A percentile compares a stretch with the other conserved stretches of the same genome.
Conservation (phyloP, 306 rosid genomes). For the Cicer pinnatifidum region DNA sequence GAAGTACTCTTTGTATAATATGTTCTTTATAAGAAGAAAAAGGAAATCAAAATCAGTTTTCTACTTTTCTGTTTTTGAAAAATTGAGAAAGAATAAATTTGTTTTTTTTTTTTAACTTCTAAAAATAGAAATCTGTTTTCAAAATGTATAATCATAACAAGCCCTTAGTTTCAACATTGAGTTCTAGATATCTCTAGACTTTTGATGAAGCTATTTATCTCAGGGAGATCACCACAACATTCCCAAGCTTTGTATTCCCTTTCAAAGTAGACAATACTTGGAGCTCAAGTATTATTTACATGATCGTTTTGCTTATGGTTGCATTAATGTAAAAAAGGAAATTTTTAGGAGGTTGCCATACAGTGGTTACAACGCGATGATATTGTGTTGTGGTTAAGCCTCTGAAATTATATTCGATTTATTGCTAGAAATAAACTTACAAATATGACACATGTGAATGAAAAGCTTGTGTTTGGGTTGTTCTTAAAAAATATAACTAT, state of each 20-base stretch:
- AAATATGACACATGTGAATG: not conserved
- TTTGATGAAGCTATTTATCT: slow-evolving; percentile 70
- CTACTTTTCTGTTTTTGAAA: too few relatives aligned
- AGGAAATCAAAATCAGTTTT: too few relatives aligned
- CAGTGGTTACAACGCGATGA: slow-evolving; percentile 34
- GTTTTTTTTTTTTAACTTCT: too few relatives aligned
- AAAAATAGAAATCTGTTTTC: too few relatives aligned
- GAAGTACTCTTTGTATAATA: too few relatives aligned
- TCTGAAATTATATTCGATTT: slow-evolving; percentile 24
- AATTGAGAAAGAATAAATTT: too few relatives aligned
- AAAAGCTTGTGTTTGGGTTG: too few relatives aligned
- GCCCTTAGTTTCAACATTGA: not conserved
- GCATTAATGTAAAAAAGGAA: slow-evolving; percentile 33
- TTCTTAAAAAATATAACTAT: too few relatives aligned
- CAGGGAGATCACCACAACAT: slow-evolving; percentile 97
- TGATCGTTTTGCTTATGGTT: slow-evolving; percentile 29
- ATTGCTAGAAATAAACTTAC: not conserved
- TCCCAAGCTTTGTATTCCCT: slow-evolving; percentile 93
- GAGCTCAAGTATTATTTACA: slow-evolving; percentile 26
- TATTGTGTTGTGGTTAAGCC: slow-evolving; percentile 42
- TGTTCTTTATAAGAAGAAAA: too few relatives aligned
- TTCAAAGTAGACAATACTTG: slow-evolving; percentile 88
- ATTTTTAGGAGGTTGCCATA: not conserved
- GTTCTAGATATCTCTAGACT: slow-evolving; percentile 59
- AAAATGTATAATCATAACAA: too few relatives aligned